These are phyloP conservation scores for Naganishia antarctica DNA, from an alignment of 768 basidiomycete genomes.

Conservation along the genomic window DNA sequence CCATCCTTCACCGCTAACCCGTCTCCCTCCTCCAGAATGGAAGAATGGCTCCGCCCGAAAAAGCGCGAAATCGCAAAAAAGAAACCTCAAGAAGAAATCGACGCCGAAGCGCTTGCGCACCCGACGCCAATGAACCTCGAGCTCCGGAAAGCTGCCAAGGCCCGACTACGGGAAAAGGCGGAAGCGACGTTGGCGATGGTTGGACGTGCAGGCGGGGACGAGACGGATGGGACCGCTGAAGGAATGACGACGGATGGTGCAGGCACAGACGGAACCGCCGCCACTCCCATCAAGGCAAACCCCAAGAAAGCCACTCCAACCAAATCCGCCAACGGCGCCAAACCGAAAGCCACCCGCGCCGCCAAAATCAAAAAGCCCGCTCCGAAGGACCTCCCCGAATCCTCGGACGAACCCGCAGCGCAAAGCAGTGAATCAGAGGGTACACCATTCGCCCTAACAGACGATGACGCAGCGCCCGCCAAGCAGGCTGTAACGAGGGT, in stretches of 20 bases:
- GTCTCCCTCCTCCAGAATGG: slow-evolving; percentile 16
- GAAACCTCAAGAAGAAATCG: slow-evolving; percentile 16
- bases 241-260: neutral
- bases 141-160: slow-evolving; percentile 43
- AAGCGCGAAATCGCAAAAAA: slow-evolving; percentile 30
- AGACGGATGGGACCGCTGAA: slow-evolving; percentile 4
- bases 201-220: slow-evolving; percentile 1
- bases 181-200: slow-evolving; percentile 56
- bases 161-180: slow-evolving; percentile 57
- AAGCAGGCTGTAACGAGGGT: neutral
- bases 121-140: slow-evolving; percentile 52
- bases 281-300: too few species aligned
- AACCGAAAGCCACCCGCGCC: neutral
- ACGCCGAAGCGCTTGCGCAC: slow-evolving; percentile 28
- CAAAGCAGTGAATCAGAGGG: neutral
- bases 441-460: neutral
- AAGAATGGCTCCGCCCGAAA: slow-evolving; percentile 30
- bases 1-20: neutral
- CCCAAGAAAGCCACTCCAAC: too few species aligned
- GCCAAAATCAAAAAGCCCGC: slow-evolving; percentile 13
- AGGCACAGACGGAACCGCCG: slow-evolving; percentile 17
- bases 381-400: neutral
- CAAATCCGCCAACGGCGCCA: neutral
- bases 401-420: neutral
- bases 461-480: neutral